Base-by-base conservation (phyloP, 176 grass and related monocot genomes). In the Oryza longistaminata region DNA sequence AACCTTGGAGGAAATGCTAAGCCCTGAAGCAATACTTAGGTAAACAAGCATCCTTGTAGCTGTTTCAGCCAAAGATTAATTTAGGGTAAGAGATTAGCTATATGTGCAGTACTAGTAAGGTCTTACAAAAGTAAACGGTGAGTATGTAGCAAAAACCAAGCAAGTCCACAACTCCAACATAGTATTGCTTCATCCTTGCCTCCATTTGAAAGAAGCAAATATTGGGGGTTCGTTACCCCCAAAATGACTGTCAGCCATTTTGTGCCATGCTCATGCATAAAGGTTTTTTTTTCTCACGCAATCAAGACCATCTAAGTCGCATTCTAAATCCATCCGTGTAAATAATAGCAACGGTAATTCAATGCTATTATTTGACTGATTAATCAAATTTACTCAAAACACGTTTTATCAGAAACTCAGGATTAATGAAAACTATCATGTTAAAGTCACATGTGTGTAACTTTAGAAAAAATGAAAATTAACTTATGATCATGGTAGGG, bases 11-110 rank as follows among this genome's bases (percentile, higher is more conserved):
- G 96, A 84, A 98, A 98, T 88, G 93, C 89, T 88, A 92, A 78
- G 78, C 96, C 96, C 82, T 98, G 91, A 98, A 98, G 81, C 93
- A 98, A 82, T 98, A 98, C 72, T 98, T 98, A 98, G 86, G 92
- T 95, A 98, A 89, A 98, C 91, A 88, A 98, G 96, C 87, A 98
- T 98, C 74, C 91, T n/a, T 86, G 76, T 95, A 98, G 86, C 93
- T 94, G 88, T 82, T 88, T 77, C 68, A 88, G 58, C n/a, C 61
- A 82, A 77, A 86, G 31, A 83, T 77, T 33, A 33, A 25, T 85
- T 80, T 35, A 81, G 14, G n/a, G 78, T 71, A 68, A 88, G 85
- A 84, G 67, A 81, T 34, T 82, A 83, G 35, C 62, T 71, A 81
- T 64, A 34, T 82, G 33, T 73, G n/a, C 72, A 64, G 46, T 64